Conservation (phyloP, 345 rosid genomes). For the Euphorbia tirucalli region DNA sequence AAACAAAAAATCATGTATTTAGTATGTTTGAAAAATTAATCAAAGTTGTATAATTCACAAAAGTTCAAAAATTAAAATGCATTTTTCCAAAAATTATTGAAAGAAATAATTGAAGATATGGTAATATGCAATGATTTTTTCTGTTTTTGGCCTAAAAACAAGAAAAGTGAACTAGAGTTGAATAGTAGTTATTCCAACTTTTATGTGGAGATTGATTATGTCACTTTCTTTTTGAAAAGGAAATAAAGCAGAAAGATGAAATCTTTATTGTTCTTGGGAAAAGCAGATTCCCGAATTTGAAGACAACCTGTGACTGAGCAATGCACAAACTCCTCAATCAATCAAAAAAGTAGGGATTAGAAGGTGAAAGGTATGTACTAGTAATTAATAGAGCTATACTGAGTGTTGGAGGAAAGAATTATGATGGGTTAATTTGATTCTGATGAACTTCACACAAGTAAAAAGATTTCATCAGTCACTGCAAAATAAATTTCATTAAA, state of each 20-base stretch:
- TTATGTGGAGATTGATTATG: slow-evolving; percentile 10
- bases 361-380: slow-evolving; percentile 14
- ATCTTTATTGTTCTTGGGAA: slow-evolving; percentile 25
- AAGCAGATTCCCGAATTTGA: slow-evolving; percentile 41
- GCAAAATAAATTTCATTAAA: neutral
- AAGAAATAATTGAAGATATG: too few species aligned
- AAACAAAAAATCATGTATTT: too few species aligned
- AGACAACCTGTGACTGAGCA: slow-evolving; percentile 29
- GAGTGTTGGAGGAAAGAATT: neutral
- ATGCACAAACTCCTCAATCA: slow-evolving; percentile 30
- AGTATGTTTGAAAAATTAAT: too few species aligned
- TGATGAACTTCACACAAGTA: too few species aligned
- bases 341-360: neutral
- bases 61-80: too few species aligned
- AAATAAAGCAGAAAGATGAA: slow-evolving; percentile 14
- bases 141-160: neutral
- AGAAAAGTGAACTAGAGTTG: neutral
- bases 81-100: too few species aligned
- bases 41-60: too few species aligned
- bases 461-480: slow-evolving; percentile 17
- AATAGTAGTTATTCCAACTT: neutral
- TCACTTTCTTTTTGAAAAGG: slow-evolving; percentile 7
- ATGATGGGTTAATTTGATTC: slow-evolving; percentile 17
- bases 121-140: neutral
- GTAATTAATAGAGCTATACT: neutral